Evolutionary conservation across 1,284 basidiomycete species (phyloP).

Genomic region (Rhodotorula sp.): DNA sequence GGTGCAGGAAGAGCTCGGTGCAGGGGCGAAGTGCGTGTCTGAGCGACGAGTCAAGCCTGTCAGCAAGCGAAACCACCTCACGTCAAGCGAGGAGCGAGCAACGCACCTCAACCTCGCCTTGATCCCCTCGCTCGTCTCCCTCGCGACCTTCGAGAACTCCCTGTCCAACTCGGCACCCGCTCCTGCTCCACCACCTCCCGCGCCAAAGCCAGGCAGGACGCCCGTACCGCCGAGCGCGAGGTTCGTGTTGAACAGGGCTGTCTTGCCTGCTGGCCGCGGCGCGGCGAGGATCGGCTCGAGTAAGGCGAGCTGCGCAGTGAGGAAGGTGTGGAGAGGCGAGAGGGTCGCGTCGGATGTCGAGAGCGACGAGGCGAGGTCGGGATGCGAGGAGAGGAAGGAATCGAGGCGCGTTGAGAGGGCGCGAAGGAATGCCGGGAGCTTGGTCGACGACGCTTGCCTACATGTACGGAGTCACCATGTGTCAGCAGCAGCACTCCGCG

Average conservation of each 20-base stretch:
- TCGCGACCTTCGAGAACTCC: slow-evolving; percentile 23
- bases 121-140: slow-evolving; percentile 20
- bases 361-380: background rate
- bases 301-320: background rate
- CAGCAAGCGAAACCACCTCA: background rate
- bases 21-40: slow-evolving; percentile 19
- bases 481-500: no score
- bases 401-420: background rate
- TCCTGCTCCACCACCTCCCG: no score
- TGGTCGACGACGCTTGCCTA: slow-evolving; percentile 31
- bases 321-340: slow-evolving; percentile 3
- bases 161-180: slow-evolving; percentile 9
- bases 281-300: slow-evolving; percentile 17
- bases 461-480: background rate
- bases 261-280: slow-evolving; percentile 1
- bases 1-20: slow-evolving; percentile 20
- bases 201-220: background rate
- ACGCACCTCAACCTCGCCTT: slow-evolving; percentile 18
- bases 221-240: slow-evolving; percentile 4
- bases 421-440: slow-evolving; percentile 23
- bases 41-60: background rate
- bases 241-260: slow-evolving; percentile 36
- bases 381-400: background rate
- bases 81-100: no score
- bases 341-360: background rate